Evolutionary conservation across 2,329 filamentous ascomycete species (phyloP), one percentile per base, ranked within the genome.

Genomic region (Aspergillus sclerotialis): DNA sequence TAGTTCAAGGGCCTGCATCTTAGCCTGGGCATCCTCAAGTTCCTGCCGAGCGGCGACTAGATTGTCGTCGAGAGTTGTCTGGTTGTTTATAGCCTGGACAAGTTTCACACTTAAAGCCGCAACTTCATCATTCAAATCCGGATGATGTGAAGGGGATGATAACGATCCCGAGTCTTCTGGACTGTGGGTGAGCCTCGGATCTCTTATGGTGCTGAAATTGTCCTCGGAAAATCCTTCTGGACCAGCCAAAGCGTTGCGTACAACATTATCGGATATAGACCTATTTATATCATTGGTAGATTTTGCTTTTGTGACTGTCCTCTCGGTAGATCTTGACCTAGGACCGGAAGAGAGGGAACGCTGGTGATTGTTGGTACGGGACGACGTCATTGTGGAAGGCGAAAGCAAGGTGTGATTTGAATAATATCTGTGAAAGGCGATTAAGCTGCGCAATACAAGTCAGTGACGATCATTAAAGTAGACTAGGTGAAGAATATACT

Each of bases 71-170:
- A 98, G 74, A 14, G 76, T 81, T 6, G 89, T 95, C 62, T 95
- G 89, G 60, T 94, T 84, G 58, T 98, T 98, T 64, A 98, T 95
- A 28, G 92, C 90, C 55, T 92, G 90, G 50, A 98, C 90, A 43
- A 98, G 78, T 62, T 98, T 98, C 31, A 88, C 90, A 64, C 88
- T 96, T 19, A 98, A 70, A 5, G 85, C 80, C 6, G 90, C 85
- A 17, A 98, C 86, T 63, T 96, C 92, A 45, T 72, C 71, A 55
- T 74, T 80, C 28, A 82, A 55, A 48, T 82, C 78, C 13, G 75
- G 75, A 47, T 79, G 73, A 43, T 63, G 64, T 6, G 58, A 52
- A 21, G 53, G 45, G 5, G 55, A 51, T 16, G 61, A 59, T 11
- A 49, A 45, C 5, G 57, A 52, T 33, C 56, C 46, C 30, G 60